These are phyloP conservation scores for Biscogniauxia mediterranea DNA, from an alignment of 2,329 filamentous ascomycete species.

Conservation along the genomic window DNA sequence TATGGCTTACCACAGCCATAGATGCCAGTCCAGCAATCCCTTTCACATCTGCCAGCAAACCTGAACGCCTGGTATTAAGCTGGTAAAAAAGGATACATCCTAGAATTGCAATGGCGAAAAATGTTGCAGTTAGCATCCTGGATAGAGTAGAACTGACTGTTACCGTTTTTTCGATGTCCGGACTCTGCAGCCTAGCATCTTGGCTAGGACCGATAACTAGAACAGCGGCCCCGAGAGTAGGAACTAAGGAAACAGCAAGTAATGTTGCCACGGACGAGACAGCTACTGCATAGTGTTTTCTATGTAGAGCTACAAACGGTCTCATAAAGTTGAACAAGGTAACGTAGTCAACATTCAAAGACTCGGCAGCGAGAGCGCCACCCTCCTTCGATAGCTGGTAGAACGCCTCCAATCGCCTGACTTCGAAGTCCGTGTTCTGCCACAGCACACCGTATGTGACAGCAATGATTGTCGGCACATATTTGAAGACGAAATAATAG, in stretches of 20 bases:
- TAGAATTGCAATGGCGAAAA: conserved; percentile 57
- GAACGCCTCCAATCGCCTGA: conserved; percentile 64
- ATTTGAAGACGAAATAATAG: conserved; percentile 62
- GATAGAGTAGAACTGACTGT: conserved; percentile 58
- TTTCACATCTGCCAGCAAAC: conserved; percentile 65
- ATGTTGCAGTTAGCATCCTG: conserved; percentile 55
- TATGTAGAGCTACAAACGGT: conserved; percentile 60
- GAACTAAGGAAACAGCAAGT: conserved; percentile 66
- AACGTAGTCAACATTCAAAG: conserved; percentile 72
- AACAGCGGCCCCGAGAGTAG: conserved; percentile 64
- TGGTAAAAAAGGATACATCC: conserved; percentile 59
- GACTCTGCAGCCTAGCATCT: conserved; percentile 40
- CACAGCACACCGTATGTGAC: conserved; percentile 64
- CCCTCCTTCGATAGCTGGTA: conserved; percentile 61
- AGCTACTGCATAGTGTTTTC: conserved; percentile 66
- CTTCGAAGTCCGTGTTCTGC: conserved; percentile 65
- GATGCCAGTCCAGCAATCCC: conserved; percentile 72
- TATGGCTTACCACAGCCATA: conserved; percentile 72
- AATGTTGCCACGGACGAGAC: conserved; percentile 64
- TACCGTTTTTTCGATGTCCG: conserved; percentile 50
- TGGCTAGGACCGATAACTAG: conserved; percentile 56
- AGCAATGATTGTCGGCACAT: conserved; percentile 59
- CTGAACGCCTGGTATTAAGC: conserved; percentile 61
- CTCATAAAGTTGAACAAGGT: conserved; percentile 65
- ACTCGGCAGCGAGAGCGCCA: conserved; percentile 62